These are phyloP conservation scores for Umbelopsis sp. DNA, from an alignment of 371 early-diverging fungal species.

Conservation along the genomic window DNA sequence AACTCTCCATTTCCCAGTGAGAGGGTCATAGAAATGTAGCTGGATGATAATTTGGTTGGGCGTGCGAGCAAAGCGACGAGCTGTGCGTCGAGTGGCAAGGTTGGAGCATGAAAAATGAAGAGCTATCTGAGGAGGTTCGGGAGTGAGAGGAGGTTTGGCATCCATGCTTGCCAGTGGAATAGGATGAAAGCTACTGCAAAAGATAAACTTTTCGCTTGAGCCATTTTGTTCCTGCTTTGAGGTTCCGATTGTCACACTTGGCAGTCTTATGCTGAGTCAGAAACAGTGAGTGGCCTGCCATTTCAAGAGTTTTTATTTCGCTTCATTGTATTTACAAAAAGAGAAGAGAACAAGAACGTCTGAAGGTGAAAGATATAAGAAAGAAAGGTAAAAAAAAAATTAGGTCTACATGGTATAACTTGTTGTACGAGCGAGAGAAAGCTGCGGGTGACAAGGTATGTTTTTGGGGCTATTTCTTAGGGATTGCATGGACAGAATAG, in stretches of 20 bases:
- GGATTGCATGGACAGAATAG: background rate
- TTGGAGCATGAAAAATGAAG: conserved; percentile 10
- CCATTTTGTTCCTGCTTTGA: background rate
- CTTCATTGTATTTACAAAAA: conserved; percentile 3
- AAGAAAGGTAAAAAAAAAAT: background rate
- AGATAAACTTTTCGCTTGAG: background rate
- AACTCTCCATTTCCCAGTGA: conserved; percentile 3
- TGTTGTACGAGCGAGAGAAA: background rate
- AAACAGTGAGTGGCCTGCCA: background rate
- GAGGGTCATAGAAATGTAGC: conserved; percentile 6
- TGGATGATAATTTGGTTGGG: background rate
- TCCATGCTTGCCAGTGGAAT: background rate
- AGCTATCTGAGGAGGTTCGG: conserved; percentile 6
- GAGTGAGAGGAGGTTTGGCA: conserved; percentile 3
- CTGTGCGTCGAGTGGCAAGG: background rate
- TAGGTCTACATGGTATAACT: conserved; percentile 15
- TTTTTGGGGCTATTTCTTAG: background rate
- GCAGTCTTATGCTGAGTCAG: background rate
- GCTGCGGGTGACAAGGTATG: background rate
- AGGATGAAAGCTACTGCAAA: background rate
- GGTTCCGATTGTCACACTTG: conserved; percentile 1
- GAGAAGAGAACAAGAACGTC: too few relatives aligned
- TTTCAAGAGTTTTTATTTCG: background rate
- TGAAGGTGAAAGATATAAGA: background rate
- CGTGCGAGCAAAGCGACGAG: conserved; percentile 3